Base-by-base conservation (phyloP, 257 asterid genomes). In the Leonotis leonurus region DNA sequence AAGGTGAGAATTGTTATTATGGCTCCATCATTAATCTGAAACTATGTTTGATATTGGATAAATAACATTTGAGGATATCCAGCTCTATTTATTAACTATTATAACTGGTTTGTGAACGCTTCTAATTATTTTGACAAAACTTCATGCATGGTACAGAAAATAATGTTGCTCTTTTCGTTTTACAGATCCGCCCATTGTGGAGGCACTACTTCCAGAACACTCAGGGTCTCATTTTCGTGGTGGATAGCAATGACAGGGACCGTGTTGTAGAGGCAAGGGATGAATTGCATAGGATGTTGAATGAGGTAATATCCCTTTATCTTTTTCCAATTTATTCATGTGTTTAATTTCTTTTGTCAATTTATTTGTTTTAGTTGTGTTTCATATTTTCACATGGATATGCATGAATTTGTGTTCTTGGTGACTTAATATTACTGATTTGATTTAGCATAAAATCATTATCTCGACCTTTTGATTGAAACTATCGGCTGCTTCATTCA, bases 161-260 rank as follows among this genome's bases (percentile, higher is more conserved):
- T 71, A 33, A 52, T 55, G 14, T 24, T 43, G 57, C 13, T 16
- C 35, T 30, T 8, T 33, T 69, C 27, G 12, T 71, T 69, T 67
- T 64, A 56, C 78, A 90, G 96, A 90, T 90, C 67, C 96, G 96
- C 71, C 95, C 97, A 56, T 67, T 90, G 84, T 90, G 97, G 97
- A 87, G 97, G 86, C 96, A 87, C 85, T 90, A 90, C 76, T 90
- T 90, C 83, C 96, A 90, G 52, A 90, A 90, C 84, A 87, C 95
- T 10, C 97, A 90, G 74, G 96, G 97, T 54, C 97, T 87, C 67
- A 90, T 90, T 45, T 90, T 87, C 39, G 96, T 87, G 45, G 95
- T 90, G 60, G 97, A 90, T 70, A 90, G 96, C 82, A 90, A 90
- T 68, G 97, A 90, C 64, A 85, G 95, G 72, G 97, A 90, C 70